Evolutionary conservation across 2,329 filamentous ascomycete genomes (phyloP).

Genomic region (Teratosphaeria zuluensis): DNA sequence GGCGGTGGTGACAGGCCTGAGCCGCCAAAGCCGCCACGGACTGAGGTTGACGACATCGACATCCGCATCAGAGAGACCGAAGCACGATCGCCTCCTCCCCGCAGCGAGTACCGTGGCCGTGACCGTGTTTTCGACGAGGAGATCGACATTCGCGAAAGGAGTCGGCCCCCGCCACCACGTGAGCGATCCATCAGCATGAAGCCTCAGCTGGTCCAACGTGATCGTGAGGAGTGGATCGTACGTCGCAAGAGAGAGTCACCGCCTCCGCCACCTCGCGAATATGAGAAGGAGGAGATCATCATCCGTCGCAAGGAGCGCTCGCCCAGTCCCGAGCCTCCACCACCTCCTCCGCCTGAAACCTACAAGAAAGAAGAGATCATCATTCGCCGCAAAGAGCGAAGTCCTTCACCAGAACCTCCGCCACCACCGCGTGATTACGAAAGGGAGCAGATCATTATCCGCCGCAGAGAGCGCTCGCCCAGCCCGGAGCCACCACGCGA

Average conservation of each 20-base stretch:
- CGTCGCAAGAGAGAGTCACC: conserved; percentile 25
- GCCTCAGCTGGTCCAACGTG: conserved; percentile 26
- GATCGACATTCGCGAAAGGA: conserved; percentile 29
- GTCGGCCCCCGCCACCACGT: conserved; percentile 17
- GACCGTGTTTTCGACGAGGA: conserved; percentile 10
- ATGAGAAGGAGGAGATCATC: conserved; percentile 34
- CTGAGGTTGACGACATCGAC: conserved; percentile 22
- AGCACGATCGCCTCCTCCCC: conserved; percentile 16
- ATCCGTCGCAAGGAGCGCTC: conserved; percentile 36
- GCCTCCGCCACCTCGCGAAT: conserved; percentile 26
- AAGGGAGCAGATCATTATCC: conserved; percentile 37
- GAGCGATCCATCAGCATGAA: conserved; percentile 19
- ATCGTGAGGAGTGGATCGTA: conserved; percentile 28
- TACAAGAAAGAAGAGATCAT: conserved; percentile 34
- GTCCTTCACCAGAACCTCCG: conserved; percentile 22
- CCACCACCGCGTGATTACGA: conserved; percentile 25
- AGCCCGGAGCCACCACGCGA: conserved; percentile 38
- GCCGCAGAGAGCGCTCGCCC: conserved; percentile 31
- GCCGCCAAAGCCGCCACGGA: conserved; percentile 15
- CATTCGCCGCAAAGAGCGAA: conserved; percentile 36
- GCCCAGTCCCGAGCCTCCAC: conserved; percentile 25
- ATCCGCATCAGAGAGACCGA: conserved; percentile 27
- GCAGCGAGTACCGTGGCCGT: conserved; percentile 9
- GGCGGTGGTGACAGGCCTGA: conserved; percentile 22
- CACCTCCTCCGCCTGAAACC: conserved; percentile 42